phyloP scores from a whole-genome alignment of 1,139 yeast species.

The Nadsonia commutata region DNA sequence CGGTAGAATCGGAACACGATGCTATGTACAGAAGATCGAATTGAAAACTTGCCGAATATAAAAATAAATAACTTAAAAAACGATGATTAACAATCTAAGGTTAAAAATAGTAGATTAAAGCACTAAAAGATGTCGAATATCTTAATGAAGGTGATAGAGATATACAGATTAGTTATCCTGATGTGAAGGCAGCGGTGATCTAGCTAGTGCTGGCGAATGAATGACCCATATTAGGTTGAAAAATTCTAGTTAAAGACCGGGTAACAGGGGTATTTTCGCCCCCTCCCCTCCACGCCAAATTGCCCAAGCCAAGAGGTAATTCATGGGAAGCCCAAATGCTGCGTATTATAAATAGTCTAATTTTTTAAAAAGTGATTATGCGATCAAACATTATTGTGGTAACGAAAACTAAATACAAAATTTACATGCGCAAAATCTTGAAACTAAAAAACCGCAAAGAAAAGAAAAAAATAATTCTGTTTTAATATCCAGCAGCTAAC shows the following conservation, averaged over 20 bases:
- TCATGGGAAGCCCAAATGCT: no score
- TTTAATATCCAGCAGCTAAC: conserved; percentile 27
- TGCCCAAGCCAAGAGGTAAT: no score
- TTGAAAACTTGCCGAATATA: neutral
- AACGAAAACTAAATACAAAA: no score
- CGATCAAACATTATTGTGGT: no score
- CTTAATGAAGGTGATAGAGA: neutral
- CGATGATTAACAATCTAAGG: neutral
- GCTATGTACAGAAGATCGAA: neutral
- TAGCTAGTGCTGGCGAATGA: neutral
- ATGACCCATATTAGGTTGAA: neutral
- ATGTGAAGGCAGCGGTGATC: no score
- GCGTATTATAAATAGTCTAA: no score
- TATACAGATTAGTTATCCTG: no score
- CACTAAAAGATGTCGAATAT: neutral
- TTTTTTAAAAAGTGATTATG: no score
- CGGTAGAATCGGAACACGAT: neutral
- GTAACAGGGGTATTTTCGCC: no score
- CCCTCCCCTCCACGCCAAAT: no score
- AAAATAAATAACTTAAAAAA: neutral
- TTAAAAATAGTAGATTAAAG: neutral
- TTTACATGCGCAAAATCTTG: no score
- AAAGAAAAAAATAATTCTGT: neutral
- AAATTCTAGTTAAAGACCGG: neutral
- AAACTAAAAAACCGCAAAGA: no score